Evolutionary conservation across 164 flowering plant species (phyloP), one percentile per base, ranked within the genome.

Genomic region (Taxillus chinensis): DNA sequence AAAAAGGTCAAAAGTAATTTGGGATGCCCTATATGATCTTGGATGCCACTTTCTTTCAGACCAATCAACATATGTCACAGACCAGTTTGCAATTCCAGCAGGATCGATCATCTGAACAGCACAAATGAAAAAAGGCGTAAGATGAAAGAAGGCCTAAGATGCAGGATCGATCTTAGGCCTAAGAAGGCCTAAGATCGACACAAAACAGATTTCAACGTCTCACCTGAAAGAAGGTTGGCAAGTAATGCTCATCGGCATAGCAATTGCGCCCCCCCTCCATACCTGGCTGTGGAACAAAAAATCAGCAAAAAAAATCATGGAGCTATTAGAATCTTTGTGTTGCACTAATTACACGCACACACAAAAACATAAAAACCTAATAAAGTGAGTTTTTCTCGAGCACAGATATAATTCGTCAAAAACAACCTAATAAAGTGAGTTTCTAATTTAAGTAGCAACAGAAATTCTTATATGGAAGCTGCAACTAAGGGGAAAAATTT

Each of bases 61-160:
- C 59, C 59, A 57, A 40, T 57, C 59, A 38, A 57, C 59, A 57
- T 57, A 41, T 57, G 59, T 57, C 11, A 57, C 59, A 13, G 59
- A 57, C 59, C 59, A 57, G 59, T 57, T 57, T 38, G 59, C 59
- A 12, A 57, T 57, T 8, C 59, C 59, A 38, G 12, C 41, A 38
- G 59, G 59, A 40, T 57, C 59, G 14, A 57, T 57, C 59, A 57
- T 38, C 59, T 57, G 59, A 57, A 57, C 7, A 17, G 16, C 58
- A 55, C 37, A 8, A 8, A 55, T 6, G 38, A 55, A 38, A 55
- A n/a, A n/a, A n/a, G n/a, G n/a, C n/a, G n/a, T n/a, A n/a, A n/a
- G n/a, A n/a, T n/a, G n/a, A n/a, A n/a, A n/a, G n/a, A n/a, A n/a
- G n/a, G n/a, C n/a, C n/a, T n/a, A n/a, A 48, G 13, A 11, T 14